phyloP scores from a whole-genome alignment of 192 early-diverging fungal species.

The Allomyces arbusculus region DNA sequence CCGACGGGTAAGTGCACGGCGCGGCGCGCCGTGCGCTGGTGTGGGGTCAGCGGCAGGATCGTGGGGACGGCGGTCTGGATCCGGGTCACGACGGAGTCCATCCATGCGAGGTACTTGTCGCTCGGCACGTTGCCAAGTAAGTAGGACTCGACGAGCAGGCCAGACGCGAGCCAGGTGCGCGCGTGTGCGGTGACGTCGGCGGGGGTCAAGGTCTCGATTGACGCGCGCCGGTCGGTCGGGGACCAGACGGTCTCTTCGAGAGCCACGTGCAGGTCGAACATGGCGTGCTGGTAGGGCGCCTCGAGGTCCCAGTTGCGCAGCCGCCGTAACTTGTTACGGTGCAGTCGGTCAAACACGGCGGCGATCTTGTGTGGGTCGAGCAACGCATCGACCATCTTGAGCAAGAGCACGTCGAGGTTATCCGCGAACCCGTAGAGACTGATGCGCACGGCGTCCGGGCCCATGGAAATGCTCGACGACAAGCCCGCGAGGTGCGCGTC shows the following conservation, averaged over 20 bases:
- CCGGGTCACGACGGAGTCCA: constrained; percentile 26
- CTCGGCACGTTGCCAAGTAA: constrained; percentile 66
- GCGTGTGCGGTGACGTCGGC: constrained; percentile 58
- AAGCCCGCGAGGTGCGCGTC: constrained; percentile 78
- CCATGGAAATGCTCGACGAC: constrained; percentile 47
- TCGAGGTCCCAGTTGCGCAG: constrained; percentile 62
- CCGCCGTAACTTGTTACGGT: constrained; percentile 48
- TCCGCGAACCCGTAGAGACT: constrained; percentile 69
- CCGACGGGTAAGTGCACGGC: constrained; percentile 30
- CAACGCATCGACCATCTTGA: constrained; percentile 49
- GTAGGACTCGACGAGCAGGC: constrained; percentile 56
- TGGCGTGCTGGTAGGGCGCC: constrained; percentile 58
- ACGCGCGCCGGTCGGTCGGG: constrained; percentile 50
- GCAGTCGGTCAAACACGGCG: constrained; percentile 56
- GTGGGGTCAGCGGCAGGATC: constrained; percentile 21
- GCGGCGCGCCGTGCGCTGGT: constrained; percentile 22
- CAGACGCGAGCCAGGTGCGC: constrained; percentile 38
- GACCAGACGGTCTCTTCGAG: constrained; percentile 66
- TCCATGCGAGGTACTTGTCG: constrained; percentile 41
- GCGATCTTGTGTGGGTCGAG: constrained; percentile 35
- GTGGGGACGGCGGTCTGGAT: constrained; percentile 37
- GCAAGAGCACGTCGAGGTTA: constrained; percentile 50
- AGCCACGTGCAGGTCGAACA: constrained; percentile 49
- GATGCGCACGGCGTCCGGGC: constrained; percentile 49
- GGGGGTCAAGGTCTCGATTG: constrained; percentile 42